Percentiles rank a stretch among this genome's conserved stretches.
Conservation (phyloP, 164 flowering plant genomes). For the Houttuynia cordata region DNA sequence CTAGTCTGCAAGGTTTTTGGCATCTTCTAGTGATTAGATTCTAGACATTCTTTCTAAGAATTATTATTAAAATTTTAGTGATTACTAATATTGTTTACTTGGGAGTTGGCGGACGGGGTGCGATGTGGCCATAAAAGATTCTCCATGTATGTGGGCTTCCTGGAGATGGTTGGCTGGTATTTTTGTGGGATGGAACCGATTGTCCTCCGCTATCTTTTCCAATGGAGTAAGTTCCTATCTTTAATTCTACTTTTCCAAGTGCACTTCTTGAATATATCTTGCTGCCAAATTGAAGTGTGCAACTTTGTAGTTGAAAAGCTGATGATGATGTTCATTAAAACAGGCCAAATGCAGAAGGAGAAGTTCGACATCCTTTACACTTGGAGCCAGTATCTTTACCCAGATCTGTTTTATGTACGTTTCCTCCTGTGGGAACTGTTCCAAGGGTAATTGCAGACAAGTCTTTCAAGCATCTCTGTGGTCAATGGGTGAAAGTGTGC, state of each 20-base stretch:
- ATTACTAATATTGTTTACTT: neutral
- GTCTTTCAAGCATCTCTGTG: conserved; percentile 24
- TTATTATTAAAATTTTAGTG: neutral
- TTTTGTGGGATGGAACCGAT: conserved; percentile 2
- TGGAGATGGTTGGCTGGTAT: neutral
- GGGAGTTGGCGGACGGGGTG: neutral
- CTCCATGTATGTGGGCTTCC: neutral
- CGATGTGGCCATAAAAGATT: neutral
- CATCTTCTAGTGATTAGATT: neutral
- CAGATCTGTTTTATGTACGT: conserved; percentile 41
- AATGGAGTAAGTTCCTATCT: neutral
- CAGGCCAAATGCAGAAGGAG: conserved; percentile 50
- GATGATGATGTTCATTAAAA: neutral
- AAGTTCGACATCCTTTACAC: conserved; percentile 40
- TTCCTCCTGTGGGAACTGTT: conserved; percentile 68
- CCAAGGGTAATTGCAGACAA: conserved; percentile 38
- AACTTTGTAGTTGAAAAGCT: neutral
- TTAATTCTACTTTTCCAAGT: neutral
- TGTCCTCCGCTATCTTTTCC: neutral
- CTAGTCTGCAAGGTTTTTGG: conserved; percentile 1
- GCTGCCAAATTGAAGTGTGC: neutral
- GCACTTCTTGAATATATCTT: neutral
- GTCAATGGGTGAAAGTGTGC: conserved; percentile 59
- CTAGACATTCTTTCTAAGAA: neutral
- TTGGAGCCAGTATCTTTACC: conserved; percentile 38